phyloP scores from a whole-genome alignment of 1,139 yeast genomes.

The Pichiaceae sp. region DNA sequence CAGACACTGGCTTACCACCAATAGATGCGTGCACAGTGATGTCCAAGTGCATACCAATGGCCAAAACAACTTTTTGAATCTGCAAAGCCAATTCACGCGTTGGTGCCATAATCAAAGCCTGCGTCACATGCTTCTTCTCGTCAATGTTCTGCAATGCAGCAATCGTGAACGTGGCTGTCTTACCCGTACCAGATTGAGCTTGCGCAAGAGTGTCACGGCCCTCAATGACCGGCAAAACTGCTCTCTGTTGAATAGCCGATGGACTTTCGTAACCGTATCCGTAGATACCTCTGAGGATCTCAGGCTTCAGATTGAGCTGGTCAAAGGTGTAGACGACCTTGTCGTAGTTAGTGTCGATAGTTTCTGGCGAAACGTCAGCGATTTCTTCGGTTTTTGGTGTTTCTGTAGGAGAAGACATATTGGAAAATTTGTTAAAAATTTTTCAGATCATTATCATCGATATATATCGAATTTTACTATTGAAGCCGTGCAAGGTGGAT shows the following conservation, averaged over 20 bases:
- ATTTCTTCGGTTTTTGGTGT: too few relatives aligned
- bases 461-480: too few relatives aligned
- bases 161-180: constrained; percentile 97
- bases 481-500: too few relatives aligned
- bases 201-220: constrained; percentile 97
- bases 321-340: constrained; percentile 86
- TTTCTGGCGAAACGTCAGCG: too few relatives aligned
- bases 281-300: constrained; percentile 78
- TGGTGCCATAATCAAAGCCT: constrained; percentile 95
- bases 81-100: constrained; percentile 98
- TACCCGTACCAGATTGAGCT: constrained; percentile 99
- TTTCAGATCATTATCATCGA: too few relatives aligned
- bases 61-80: constrained; percentile 92
- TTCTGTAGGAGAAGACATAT: too few relatives aligned
- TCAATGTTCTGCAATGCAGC: constrained; percentile 94
- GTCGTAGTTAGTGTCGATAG: constrained; percentile 93
- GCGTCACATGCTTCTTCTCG: constrained; percentile 66
- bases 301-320: constrained; percentile 76
- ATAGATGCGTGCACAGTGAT: constrained; percentile 96
- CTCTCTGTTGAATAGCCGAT: constrained; percentile 97
- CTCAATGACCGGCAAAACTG: constrained; percentile 91
- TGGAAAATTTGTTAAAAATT: too few relatives aligned
- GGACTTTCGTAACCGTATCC: constrained; percentile 98
- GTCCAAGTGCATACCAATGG: constrained; percentile 89
- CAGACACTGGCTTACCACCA: constrained; percentile 93